Percentiles rank a stretch among this genome's conserved stretches.
Conservation (phyloP, 2,329 filamentous ascomycete genomes). For the Tolypocladium ovalisporum region DNA sequence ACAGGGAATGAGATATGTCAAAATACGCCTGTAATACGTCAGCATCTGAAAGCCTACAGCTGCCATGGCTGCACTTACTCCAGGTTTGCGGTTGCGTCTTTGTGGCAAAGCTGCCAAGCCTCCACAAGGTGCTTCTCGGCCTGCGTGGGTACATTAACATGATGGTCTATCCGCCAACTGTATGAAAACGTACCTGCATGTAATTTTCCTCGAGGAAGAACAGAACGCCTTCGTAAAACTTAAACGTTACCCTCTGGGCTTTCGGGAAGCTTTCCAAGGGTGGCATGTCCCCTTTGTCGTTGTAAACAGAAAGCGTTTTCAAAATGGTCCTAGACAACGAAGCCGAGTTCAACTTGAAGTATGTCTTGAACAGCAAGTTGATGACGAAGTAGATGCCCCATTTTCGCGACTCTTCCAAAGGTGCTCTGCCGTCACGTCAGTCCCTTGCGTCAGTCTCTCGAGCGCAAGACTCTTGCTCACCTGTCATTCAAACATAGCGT, state of each 20-base stretch:
- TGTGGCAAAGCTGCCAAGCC: slow-evolving; percentile 76
- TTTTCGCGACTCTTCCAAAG: slow-evolving; percentile 82
- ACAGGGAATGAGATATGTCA: slow-evolving; percentile 91
- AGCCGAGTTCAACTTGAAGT: slow-evolving; percentile 89
- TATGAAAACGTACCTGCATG: slow-evolving; percentile 41
- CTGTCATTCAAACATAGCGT: slow-evolving; percentile 81
- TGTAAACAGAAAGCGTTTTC: slow-evolving; percentile 66
- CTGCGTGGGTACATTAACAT: slow-evolving; percentile 23
- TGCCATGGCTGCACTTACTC: slow-evolving; percentile 47
- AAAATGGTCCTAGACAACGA: slow-evolving; percentile 85
- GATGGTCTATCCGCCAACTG: slow-evolving; percentile 3
- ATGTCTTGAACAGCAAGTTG: slow-evolving; percentile 95
- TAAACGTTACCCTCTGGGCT: slow-evolving; percentile 88
- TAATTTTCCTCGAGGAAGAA: slow-evolving; percentile 94
- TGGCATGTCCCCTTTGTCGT: slow-evolving; percentile 66
- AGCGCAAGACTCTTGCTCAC: slow-evolving; percentile 33
- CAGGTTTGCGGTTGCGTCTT: slow-evolving; percentile 60
- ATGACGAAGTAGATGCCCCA: slow-evolving; percentile 96
- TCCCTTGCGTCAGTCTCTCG: neutral
- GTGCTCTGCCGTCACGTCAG: slow-evolving; percentile 43
- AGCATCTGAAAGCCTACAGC: slow-evolving; percentile 3
- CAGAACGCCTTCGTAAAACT: slow-evolving; percentile 92
- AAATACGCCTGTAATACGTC: slow-evolving; percentile 54
- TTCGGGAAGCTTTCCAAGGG: slow-evolving; percentile 69
- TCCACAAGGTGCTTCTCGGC: slow-evolving; percentile 71